Conservation (phyloP, 345 rosid species). For the Gossypium turneri region DNA sequence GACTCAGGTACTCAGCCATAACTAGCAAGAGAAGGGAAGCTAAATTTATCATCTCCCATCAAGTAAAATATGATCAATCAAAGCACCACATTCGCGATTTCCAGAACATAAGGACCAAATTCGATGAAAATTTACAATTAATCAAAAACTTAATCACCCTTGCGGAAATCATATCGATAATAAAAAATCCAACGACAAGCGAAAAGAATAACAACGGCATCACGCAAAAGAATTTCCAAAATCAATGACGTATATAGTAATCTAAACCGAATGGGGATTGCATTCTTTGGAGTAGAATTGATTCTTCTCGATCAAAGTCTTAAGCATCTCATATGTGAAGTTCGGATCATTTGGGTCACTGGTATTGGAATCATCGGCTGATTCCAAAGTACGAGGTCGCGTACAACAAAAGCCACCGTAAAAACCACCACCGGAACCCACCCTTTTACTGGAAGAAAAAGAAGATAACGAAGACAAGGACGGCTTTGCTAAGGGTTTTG, state of each 20-base stretch:
- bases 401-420: slow-evolving; percentile 33
- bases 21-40: neutral
- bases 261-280: slow-evolving; percentile 34
- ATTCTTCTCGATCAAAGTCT: slow-evolving; percentile 43
- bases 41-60: neutral
- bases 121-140: neutral
- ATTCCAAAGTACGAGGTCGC: slow-evolving; percentile 34
- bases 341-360: slow-evolving; percentile 50
- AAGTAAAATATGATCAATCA: slow-evolving; percentile 1
- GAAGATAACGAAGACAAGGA: slow-evolving; percentile 9
- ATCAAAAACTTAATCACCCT: neutral
- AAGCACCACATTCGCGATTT: neutral
- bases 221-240: neutral
- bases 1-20: neutral
- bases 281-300: slow-evolving; percentile 51
- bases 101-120: neutral
- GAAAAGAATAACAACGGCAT: slow-evolving; percentile 1
- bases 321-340: slow-evolving; percentile 41
- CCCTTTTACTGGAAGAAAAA: slow-evolving; percentile 18
- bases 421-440: neutral
- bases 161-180: neutral
- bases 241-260: neutral
- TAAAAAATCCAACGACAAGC: neutral
- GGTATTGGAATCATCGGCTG: slow-evolving; percentile 30
- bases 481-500: neutral